Evolutionary conservation across 129 eudicot species (phyloP).

Genomic region (Cynara cardunculus): DNA sequence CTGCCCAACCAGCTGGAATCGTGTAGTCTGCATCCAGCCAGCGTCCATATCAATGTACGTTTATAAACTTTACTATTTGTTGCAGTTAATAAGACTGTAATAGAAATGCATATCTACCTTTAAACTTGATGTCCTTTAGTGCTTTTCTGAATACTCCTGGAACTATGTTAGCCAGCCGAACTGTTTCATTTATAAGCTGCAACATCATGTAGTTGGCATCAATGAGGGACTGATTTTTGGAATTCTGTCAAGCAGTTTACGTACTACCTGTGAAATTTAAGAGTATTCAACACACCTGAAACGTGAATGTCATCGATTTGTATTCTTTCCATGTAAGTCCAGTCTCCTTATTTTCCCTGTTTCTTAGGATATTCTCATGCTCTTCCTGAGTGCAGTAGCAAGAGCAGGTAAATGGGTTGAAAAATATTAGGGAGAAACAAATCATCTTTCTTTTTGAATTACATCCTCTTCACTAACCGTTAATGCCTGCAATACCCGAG

Average conservation of each 20-base stretch:
- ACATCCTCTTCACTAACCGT: slow-evolving; percentile 43
- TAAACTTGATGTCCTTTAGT: slow-evolving; percentile 59
- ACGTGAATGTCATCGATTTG: slow-evolving; percentile 86
- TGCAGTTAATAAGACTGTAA: not conserved
- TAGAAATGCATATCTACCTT: slow-evolving; percentile 41
- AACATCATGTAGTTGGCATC: slow-evolving; percentile 18
- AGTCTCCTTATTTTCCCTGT: slow-evolving; percentile 53
- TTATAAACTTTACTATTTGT: not conserved
- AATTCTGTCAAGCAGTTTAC: not conserved
- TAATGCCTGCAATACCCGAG: slow-evolving; percentile 55
- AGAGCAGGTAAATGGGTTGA: slow-evolving; percentile 8
- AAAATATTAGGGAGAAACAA: not conserved
- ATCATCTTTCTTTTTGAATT: not conserved
- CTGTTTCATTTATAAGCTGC: slow-evolving; percentile 93
- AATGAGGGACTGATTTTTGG: not conserved
- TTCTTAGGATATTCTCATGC: slow-evolving; percentile 67
- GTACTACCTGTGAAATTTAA: not conserved
- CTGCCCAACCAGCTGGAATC: slow-evolving; percentile 96
- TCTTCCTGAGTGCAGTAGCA: slow-evolving; percentile 52
- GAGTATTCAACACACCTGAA: slow-evolving; percentile 50
- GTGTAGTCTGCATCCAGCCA: slow-evolving; percentile 56
- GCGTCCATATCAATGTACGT: slow-evolving; percentile 22
- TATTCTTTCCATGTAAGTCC: slow-evolving; percentile 88
- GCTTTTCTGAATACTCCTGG: slow-evolving; percentile 94
- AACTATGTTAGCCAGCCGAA: slow-evolving; percentile 87